These are phyloP conservation scores for Xylariaceae sp. DNA, from an alignment of 2,329 filamentous ascomycete genomes.

Conservation along the genomic window DNA sequence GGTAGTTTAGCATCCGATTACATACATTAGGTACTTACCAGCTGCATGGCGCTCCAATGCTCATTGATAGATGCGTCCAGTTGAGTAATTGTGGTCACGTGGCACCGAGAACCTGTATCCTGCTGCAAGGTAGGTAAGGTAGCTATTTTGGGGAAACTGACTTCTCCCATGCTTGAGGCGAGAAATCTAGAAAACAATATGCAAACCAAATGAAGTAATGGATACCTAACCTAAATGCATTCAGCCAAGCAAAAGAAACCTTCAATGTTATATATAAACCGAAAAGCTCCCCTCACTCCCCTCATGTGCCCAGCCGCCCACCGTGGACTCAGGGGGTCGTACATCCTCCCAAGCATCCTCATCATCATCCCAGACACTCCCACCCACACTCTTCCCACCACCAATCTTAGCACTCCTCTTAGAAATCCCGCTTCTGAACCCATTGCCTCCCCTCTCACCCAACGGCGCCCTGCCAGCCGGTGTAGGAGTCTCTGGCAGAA, in stretches of 20 bases:
- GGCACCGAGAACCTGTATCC: too few relatives aligned
- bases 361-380: conserved; percentile 22
- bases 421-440: conserved; percentile 14
- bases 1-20: too few relatives aligned
- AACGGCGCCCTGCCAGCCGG: conserved; percentile 14
- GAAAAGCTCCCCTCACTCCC: conserved; percentile 28
- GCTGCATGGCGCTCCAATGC: too few relatives aligned
- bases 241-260: background rate
- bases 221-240: conserved; percentile 4
- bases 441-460: conserved; percentile 15
- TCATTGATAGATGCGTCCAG: too few relatives aligned
- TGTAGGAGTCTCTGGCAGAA: conserved; percentile 24
- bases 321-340: conserved; percentile 25
- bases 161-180: too few relatives aligned
- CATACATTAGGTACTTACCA: too few relatives aligned
- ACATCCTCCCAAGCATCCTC: conserved; percentile 32
- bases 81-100: too few relatives aligned
- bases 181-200: too few relatives aligned
- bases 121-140: too few relatives aligned
- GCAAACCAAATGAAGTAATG: conserved; percentile 3
- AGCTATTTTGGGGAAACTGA: too few relatives aligned
- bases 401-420: conserved; percentile 22
- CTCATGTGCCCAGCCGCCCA: conserved; percentile 25
- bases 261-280: conserved; percentile 30
- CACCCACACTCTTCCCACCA: conserved; percentile 21